These are phyloP conservation scores for Penicillium odoratum DNA, from an alignment of 495 filamentous ascomycete species.

Conservation along the genomic window DNA sequence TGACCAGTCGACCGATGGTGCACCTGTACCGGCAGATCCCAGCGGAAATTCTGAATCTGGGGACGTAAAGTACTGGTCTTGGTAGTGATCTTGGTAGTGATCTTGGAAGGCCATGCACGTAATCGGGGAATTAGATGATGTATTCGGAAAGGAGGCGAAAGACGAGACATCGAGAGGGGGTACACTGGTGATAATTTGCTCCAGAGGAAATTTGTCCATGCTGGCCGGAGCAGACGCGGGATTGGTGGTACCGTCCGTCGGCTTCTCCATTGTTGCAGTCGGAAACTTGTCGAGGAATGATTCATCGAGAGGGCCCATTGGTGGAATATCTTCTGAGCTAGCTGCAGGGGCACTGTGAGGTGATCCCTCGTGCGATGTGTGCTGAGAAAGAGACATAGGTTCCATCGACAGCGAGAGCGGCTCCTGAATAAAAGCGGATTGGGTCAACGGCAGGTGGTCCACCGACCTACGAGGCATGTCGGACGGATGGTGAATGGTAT, in stretches of 20 bases:
- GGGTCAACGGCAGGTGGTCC: conserved; percentile 61
- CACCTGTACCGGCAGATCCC: conserved; percentile 63
- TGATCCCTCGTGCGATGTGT: conserved; percentile 66
- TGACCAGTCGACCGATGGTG: conserved; percentile 71
- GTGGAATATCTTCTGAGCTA: conserved; percentile 58
- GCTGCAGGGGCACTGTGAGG: conserved; percentile 58
- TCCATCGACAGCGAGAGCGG: conserved; percentile 27
- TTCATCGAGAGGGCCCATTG: conserved; percentile 59
- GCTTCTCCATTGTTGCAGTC: conserved; percentile 40
- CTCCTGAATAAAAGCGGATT: conserved; percentile 42
- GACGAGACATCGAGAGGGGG: conserved; percentile 40
- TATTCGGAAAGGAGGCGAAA: conserved; percentile 36
- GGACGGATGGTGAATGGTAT: conserved; percentile 64
- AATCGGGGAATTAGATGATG: conserved; percentile 38
- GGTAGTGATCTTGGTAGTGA: conserved; percentile 43
- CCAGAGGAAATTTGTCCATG: conserved; percentile 37
- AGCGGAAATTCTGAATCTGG: conserved; percentile 66
- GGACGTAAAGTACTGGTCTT: conserved; percentile 43
- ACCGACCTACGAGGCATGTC: conserved; percentile 64
- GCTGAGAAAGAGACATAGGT: conserved; percentile 21
- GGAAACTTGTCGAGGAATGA: conserved; percentile 55
- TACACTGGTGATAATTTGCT: conserved; percentile 40
- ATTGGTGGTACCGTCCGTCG: conserved; percentile 20
- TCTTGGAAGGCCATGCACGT: conserved; percentile 47
- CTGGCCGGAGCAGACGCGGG: conserved; percentile 28